Evolutionary conservation across 2,329 filamentous ascomycete genomes (phyloP).

Genomic region (Pseudogymnoascus sp.): DNA sequence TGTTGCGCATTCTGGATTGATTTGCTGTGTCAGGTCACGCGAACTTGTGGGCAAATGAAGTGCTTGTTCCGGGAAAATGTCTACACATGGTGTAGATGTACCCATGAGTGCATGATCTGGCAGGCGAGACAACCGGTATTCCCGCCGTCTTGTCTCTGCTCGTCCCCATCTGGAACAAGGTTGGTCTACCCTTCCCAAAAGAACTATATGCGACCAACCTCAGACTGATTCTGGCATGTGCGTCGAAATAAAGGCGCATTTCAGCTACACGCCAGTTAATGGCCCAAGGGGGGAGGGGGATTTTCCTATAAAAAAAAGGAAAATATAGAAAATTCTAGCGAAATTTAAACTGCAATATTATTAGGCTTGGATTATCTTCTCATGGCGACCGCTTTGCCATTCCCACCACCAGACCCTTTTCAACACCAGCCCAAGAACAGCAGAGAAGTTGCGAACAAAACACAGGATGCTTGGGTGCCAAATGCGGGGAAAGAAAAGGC

Average conservation of each 20-base stretch:
- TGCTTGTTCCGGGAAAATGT: neutral
- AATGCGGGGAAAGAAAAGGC: slow-evolving; percentile 3
- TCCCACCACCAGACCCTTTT: neutral
- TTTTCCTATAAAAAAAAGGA: neutral
- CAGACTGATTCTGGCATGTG: neutral
- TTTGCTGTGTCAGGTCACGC: neutral
- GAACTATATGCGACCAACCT: neutral
- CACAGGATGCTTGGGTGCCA: neutral
- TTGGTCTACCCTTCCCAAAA: neutral
- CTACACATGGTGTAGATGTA: neutral
- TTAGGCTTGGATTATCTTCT: neutral
- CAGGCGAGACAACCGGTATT: slow-evolving; percentile 7
- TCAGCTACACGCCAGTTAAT: neutral
- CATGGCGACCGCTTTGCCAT: neutral
- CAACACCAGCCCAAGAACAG: neutral
- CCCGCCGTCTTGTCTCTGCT: neutral
- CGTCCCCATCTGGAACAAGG: neutral
- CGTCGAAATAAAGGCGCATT: neutral
- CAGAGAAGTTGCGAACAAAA: neutral
- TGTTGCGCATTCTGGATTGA: neutral
- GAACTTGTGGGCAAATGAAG: neutral
- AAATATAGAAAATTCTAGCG: neutral
- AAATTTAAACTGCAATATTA: neutral
- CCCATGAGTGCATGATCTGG: neutral
- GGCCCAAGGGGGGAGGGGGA: too few species aligned